A percentile compares a stretch with the other conserved stretches of the same genome.
Conservation (phyloP, 768 basidiomycete genomes). For the Calocybe indica region DNA sequence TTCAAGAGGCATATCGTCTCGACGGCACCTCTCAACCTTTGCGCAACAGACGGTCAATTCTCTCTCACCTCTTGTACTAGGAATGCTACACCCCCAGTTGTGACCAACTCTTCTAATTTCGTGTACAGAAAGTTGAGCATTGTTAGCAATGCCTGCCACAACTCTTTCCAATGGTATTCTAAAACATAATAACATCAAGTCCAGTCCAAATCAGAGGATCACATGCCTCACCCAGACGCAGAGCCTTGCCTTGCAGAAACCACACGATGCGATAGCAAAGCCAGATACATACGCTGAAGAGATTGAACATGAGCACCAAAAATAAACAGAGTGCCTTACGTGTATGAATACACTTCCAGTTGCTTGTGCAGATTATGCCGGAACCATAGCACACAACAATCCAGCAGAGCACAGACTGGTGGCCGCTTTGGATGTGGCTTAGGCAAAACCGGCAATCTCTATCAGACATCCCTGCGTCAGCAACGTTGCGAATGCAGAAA, state of each 20-base stretch:
- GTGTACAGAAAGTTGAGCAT: constrained; percentile 50
- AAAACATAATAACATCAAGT: not conserved
- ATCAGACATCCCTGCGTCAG: not conserved
- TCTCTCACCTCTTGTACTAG: constrained; percentile 47
- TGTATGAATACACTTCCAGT: constrained; percentile 51
- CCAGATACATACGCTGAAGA: constrained; percentile 46
- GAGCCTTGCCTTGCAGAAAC: constrained; percentile 46
- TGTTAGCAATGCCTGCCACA: constrained; percentile 54
- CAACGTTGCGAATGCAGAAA: not conserved
- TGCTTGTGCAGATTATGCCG: constrained; percentile 65
- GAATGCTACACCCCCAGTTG: constrained; percentile 46
- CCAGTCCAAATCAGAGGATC: not conserved
- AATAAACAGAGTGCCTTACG: constrained; percentile 28
- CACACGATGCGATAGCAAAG: constrained; percentile 50
- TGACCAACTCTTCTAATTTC: constrained; percentile 47
- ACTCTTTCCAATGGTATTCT: constrained; percentile 65
- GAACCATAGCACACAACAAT: constrained; percentile 65
- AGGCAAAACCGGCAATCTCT: constrained; percentile 52
- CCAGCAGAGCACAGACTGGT: constrained; percentile 53
- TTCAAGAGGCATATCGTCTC: constrained; percentile 53
- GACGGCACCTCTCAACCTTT: not conserved
- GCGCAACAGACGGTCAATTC: not conserved
- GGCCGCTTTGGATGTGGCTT: constrained; percentile 30
- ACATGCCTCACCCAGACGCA: constrained; percentile 49
- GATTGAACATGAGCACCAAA: not conserved